These are phyloP conservation scores for Raddia distichophylla DNA, from an alignment of 176 grass and related monocot genomes.

Conservation along the genomic window DNA sequence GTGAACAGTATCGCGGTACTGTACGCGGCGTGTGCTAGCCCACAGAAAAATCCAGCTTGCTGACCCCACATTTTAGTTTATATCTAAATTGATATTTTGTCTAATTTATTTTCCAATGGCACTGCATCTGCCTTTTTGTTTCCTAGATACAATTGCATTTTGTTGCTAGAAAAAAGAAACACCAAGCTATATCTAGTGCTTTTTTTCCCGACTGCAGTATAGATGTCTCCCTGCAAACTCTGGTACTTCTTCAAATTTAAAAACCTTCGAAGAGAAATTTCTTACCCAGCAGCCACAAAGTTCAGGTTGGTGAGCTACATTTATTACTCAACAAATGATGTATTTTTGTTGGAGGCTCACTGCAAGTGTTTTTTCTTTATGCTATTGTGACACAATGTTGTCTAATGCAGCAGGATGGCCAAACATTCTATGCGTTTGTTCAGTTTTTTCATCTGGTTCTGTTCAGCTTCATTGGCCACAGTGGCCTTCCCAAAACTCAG, in stretches of 20 bases:
- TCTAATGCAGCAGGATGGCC: constrained; percentile 90
- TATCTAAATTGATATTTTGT: constrained; percentile 1
- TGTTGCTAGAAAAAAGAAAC: background rate
- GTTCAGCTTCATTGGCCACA: constrained; percentile 98
- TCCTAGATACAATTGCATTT: background rate
- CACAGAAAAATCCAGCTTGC: constrained; percentile 7
- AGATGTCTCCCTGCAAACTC: constrained; percentile 89
- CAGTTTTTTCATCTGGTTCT: constrained; percentile 98
- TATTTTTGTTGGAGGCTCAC: background rate
- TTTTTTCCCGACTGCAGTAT: constrained; percentile 71
- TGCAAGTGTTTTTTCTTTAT: constrained; percentile 32
- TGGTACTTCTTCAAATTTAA: constrained; percentile 53
- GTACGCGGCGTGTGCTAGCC: too few relatives aligned
- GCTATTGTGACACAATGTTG: constrained; percentile 37
- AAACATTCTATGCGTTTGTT: constrained; percentile 83
- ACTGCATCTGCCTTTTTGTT: constrained; percentile 2
- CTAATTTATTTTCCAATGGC: constrained; percentile 3
- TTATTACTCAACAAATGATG: background rate
- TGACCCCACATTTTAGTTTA: background rate
- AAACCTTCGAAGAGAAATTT: constrained; percentile 90
- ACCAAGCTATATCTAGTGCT: constrained; percentile 33
- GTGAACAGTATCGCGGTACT: too few relatives aligned
- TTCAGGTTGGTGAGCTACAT: constrained; percentile 63
- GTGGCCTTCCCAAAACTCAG: constrained; percentile 76
- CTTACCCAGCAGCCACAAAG: constrained; percentile 77